Conservation (phyloP, 176 grass and related monocot genomes). For the Pontederia crassipes region DNA sequence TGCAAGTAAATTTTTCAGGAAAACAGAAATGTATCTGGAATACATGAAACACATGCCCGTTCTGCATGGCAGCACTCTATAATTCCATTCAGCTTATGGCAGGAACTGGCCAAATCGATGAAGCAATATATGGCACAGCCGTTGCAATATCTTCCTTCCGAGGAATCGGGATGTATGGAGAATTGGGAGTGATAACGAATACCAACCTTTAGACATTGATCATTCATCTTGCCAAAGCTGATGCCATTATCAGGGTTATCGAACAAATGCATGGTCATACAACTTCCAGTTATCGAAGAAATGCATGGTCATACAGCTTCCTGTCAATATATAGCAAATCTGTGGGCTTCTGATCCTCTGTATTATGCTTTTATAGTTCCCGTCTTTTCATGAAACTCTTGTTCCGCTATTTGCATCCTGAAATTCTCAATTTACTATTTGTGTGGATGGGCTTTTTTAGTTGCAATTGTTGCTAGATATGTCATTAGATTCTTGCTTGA, state of each 20-base stretch:
- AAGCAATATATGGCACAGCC: slow-evolving; percentile 72
- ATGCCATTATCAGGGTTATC: slow-evolving; percentile 58
- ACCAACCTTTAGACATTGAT: slow-evolving; percentile 42
- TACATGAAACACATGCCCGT: slow-evolving; percentile 75
- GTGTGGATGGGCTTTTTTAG: background rate
- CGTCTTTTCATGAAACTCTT: slow-evolving; percentile 22
- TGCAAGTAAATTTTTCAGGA: slow-evolving; percentile 70
- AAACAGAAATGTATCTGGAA: slow-evolving; percentile 80
- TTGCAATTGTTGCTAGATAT: too few relatives aligned
- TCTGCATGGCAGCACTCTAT: slow-evolving; percentile 39
- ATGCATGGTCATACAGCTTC: slow-evolving; percentile 49
- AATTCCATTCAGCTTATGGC: slow-evolving; percentile 66
- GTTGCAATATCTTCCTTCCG: slow-evolving; percentile 73
- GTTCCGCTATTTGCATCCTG: background rate
- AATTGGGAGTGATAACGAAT: slow-evolving; percentile 37
- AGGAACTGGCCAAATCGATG: slow-evolving; percentile 55
- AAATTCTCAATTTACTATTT: background rate
- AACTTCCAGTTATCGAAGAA: too few relatives aligned
- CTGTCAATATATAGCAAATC: slow-evolving; percentile 35
- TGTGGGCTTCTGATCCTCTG: slow-evolving; percentile 56
- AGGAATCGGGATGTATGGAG: slow-evolving; percentile 62
- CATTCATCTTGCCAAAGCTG: slow-evolving; percentile 62
- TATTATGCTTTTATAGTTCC: slow-evolving; percentile 61
- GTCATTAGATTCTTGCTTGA: too few relatives aligned
- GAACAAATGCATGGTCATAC: too few relatives aligned